A percentile compares a stretch with the other conserved stretches of the same genome.
These are phyloP conservation scores for Colletotrichum chrysophilum DNA, from an alignment of 2,329 filamentous ascomycete genomes.

Conservation along the genomic window DNA sequence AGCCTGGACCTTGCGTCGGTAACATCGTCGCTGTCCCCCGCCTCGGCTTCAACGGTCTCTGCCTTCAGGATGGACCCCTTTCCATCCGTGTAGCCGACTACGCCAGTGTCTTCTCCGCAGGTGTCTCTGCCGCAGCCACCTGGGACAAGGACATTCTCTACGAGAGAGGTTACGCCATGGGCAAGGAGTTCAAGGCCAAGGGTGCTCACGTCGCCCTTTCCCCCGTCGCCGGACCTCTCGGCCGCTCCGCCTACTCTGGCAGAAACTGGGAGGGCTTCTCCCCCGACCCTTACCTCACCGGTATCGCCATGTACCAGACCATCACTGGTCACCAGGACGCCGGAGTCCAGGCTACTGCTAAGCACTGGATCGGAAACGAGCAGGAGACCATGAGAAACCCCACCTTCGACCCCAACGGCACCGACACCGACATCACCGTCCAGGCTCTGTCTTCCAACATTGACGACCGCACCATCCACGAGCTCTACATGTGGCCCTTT, in stretches of 20 bases:
- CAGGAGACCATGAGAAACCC: conserved; percentile 38
- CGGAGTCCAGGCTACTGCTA: conserved; percentile 42
- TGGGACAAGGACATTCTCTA: conserved; percentile 77
- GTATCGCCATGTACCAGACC: conserved; percentile 48
- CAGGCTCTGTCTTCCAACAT: conserved; percentile 49
- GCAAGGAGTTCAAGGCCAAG: conserved; percentile 70
- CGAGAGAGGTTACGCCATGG: conserved; percentile 45
- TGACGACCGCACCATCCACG: conserved; percentile 65
- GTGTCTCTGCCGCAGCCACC: conserved; percentile 64
- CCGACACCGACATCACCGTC: conserved; percentile 25
- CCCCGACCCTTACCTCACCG: conserved; percentile 72
- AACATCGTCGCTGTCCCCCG: conserved; percentile 43
- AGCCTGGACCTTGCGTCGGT: conserved; percentile 36
- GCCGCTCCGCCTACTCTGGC: conserved; percentile 51
- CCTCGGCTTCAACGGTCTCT: conserved; percentile 47
- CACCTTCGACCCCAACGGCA: conserved; percentile 27
- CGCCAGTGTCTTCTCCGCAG: conserved; percentile 52
- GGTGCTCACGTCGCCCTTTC: conserved; percentile 74
- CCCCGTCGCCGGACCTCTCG: conserved; percentile 47
- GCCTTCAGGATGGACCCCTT: conserved; percentile 43
- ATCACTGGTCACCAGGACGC: conserved; percentile 38
- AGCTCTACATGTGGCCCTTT: conserved; percentile 45
- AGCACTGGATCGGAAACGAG: conserved; percentile 44
- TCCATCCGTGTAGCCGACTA: conserved; percentile 44
- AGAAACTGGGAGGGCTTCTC: conserved; percentile 71